Conservation (phyloP, 805 yeast genomes). For the Candida qinlingensis region DNA sequence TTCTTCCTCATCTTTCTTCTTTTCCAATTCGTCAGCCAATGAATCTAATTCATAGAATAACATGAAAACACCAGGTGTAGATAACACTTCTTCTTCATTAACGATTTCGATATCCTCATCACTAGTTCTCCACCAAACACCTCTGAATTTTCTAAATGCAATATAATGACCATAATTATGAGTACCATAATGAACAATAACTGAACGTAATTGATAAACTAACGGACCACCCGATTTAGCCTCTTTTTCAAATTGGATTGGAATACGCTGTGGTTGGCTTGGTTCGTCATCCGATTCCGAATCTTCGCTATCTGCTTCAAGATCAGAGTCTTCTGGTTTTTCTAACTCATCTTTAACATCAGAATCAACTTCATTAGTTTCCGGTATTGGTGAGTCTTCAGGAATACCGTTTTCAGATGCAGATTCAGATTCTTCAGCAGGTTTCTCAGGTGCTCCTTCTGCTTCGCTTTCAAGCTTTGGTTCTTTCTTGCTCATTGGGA, state of each 20-base stretch:
- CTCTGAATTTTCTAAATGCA: slow-evolving; percentile 75
- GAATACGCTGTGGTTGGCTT: slow-evolving; percentile 7
- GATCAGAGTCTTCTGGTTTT: slow-evolving; percentile 3
- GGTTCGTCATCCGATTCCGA: slow-evolving; percentile 4
- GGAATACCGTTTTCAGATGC: background rate
- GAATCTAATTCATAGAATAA: slow-evolving; percentile 70
- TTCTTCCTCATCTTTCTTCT: slow-evolving; percentile 3
- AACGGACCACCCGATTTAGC: slow-evolving; percentile 34
- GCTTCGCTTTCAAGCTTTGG: slow-evolving; percentile 2
- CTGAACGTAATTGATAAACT: slow-evolving; percentile 72
- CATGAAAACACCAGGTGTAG: slow-evolving; percentile 88
- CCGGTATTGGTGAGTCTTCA: too few relatives aligned
- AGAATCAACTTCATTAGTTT: too few relatives aligned
- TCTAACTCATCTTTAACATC: slow-evolving; percentile 12
- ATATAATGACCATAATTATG: slow-evolving; percentile 98
- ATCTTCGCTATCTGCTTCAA: slow-evolving; percentile 6
- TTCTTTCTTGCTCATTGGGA: slow-evolving; percentile 55
- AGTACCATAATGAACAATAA: slow-evolving; percentile 89
- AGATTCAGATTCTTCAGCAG: background rate
- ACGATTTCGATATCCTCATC: slow-evolving; percentile 85
- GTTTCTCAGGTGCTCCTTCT: slow-evolving; percentile 4
- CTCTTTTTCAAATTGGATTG: slow-evolving; percentile 13
- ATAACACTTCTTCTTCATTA: slow-evolving; percentile 72
- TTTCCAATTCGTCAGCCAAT: slow-evolving; percentile 23
- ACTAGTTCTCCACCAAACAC: slow-evolving; percentile 92